A percentile compares a stretch with the other conserved stretches of the same genome.
phyloP scores from a whole-genome alignment of 257 asterid species.

The Solanum phureja region DNA sequence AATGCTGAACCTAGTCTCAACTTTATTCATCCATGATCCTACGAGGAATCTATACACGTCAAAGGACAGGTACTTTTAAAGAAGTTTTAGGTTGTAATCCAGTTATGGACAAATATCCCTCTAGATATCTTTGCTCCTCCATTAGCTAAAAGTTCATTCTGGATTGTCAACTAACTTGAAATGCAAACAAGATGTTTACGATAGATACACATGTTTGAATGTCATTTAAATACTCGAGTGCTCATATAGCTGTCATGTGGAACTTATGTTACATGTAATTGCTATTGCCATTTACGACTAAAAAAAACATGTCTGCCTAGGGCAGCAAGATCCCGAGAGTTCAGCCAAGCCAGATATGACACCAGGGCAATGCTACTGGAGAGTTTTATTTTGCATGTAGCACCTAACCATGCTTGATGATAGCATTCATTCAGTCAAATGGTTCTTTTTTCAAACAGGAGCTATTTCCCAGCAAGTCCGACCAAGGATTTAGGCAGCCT shows the following conservation, averaged over 20 bases:
- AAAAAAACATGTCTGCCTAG: background rate
- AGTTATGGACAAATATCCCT: background rate
- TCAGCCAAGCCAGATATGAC: background rate
- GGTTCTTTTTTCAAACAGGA: background rate
- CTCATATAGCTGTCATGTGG: background rate
- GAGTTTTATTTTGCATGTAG: background rate
- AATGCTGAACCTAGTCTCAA: background rate
- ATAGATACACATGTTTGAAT: background rate
- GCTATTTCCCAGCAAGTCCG: background rate
- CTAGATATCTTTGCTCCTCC: background rate
- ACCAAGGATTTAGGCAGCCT: background rate
- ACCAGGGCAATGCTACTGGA: background rate
- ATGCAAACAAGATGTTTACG: background rate
- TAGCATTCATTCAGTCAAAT: background rate
- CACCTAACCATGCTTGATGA: background rate
- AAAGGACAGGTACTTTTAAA: background rate
- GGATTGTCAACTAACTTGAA: background rate
- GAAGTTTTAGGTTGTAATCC: background rate
- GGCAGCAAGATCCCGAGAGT: background rate
- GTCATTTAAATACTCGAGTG: background rate
- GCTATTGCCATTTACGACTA: background rate
- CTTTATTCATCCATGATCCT: background rate
- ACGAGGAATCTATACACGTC: background rate
- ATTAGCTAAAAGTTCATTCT: background rate
- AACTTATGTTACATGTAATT: background rate